phyloP scores from a whole-genome alignment of 768 basidiomycete genomes.

The Candolleomyces efflorescens region DNA sequence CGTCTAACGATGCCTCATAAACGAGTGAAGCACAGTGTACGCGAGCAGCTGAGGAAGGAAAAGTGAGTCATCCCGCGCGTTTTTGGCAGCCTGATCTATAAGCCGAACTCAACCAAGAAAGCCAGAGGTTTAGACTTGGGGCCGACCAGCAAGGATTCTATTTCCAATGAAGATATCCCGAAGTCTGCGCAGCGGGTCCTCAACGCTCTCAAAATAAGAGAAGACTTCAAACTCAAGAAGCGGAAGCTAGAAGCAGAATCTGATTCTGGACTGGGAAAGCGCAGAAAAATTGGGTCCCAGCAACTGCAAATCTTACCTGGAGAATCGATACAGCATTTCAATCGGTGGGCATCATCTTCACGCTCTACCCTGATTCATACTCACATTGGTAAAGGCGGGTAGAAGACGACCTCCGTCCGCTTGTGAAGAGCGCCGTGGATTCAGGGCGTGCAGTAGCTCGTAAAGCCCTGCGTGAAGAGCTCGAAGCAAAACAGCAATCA shows the following conservation, averaged over 20 bases:
- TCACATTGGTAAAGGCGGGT: conserved; percentile 48
- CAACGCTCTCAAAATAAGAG: conserved; percentile 55
- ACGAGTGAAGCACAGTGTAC: conserved; percentile 48
- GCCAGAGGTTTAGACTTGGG: conserved; percentile 47
- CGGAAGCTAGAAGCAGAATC: conserved; percentile 30
- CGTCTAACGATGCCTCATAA: conserved; percentile 56
- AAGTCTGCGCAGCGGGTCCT: conserved; percentile 65
- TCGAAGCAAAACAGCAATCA: conserved; percentile 21
- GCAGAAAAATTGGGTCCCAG: conserved; percentile 25
- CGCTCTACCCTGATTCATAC: not conserved
- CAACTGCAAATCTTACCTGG: conserved; percentile 52
- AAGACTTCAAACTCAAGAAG: conserved; percentile 50
- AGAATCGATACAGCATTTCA: conserved; percentile 74
- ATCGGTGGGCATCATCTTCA: conserved; percentile 40
- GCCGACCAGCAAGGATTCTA: conserved; percentile 33
- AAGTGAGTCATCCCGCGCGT: conserved; percentile 29
- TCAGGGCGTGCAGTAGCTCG: conserved; percentile 50
- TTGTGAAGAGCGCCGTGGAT: conserved; percentile 58
- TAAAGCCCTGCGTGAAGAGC: conserved; percentile 36
- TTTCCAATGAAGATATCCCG: conserved; percentile 58
- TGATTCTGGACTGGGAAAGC: conserved; percentile 21
- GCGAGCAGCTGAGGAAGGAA: conserved; percentile 38
- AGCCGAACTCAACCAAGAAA: not conserved
- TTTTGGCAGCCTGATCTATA: not conserved
- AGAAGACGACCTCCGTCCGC: conserved; percentile 64